Percentiles rank a stretch among this genome's conserved stretches.
Conservation (phyloP, 2,329 filamentous ascomycete genomes). For the Pseudogymnoascus sp. region DNA sequence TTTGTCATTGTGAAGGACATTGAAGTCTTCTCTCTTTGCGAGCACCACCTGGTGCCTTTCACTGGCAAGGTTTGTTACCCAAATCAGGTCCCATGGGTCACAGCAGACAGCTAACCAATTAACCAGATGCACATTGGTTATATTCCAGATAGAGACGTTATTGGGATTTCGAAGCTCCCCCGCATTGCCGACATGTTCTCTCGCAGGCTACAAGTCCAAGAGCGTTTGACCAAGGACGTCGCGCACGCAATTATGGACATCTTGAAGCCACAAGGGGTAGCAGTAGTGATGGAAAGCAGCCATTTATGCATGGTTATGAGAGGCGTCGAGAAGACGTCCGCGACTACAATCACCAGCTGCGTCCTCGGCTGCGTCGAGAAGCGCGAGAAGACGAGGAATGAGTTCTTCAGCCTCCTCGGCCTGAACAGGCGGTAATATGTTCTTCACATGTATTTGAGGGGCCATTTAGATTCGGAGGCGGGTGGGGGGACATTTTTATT, state of each 20-base stretch:
- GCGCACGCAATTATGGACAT: slow-evolving; percentile 90
- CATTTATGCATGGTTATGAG: slow-evolving; percentile 99
- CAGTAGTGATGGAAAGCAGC: slow-evolving; percentile 93
- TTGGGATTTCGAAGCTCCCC: slow-evolving; percentile 91
- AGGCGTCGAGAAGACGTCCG: slow-evolving; percentile 85
- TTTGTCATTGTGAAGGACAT: slow-evolving; percentile 98
- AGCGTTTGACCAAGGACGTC: slow-evolving; percentile 91
- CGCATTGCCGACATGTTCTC: slow-evolving; percentile 97
- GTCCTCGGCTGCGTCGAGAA: slow-evolving; percentile 94
- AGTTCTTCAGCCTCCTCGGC: slow-evolving; percentile 76
- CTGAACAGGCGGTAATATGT: slow-evolving; percentile 43
- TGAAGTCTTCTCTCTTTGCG: slow-evolving; percentile 87
- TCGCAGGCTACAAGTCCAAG: slow-evolving; percentile 87
- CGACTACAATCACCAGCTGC: slow-evolving; percentile 88
- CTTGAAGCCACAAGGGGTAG: slow-evolving; percentile 86
- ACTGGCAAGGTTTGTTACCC: slow-evolving; percentile 67
- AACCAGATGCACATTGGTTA: slow-evolving; percentile 95
- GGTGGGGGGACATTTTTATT: no score
- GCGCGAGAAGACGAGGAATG: slow-evolving; percentile 87
- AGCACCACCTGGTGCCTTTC: slow-evolving; percentile 96
- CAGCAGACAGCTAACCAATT: slow-evolving; percentile 12
- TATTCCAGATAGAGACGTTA: slow-evolving; percentile 82
- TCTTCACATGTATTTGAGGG: background rate
- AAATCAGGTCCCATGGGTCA: background rate
- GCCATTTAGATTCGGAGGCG: background rate